Base-by-base conservation (phyloP, 1,284 basidiomycete species). In the Malassezia japonica region DNA sequence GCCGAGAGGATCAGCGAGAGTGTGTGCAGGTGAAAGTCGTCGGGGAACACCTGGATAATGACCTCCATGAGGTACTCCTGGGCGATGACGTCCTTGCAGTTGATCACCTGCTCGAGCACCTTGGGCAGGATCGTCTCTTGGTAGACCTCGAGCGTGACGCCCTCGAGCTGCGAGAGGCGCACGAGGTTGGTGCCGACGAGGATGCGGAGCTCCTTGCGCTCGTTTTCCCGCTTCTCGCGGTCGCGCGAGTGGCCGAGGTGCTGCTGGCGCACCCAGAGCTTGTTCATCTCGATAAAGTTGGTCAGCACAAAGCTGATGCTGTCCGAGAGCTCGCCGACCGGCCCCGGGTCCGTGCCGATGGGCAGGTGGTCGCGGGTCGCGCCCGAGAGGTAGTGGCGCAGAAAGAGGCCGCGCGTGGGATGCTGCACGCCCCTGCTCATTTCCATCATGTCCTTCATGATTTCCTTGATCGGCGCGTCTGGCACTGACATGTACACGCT, bases 201-300 rank as follows among this genome's bases (percentile, higher is more conserved):
- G 46, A 72, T 70, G 39, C 68, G 61, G 16, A 72, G 57, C 50
- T 72, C 70, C 42, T 61, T 62, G 20, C 70, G 50, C 47, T 72
- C 70, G 58, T 61, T 57, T 48, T 72, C 70, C 20, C 70, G 61
- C 57, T 68, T 67, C 57, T 72, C 70, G 35, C 70, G 64, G 18
- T 72, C 70, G 27, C 70, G 50, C 2, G 66, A 70, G 45, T 69
- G 70, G 27, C 70, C 70, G 31, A 71, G 70, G 44, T 72, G 70
- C 54, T 72, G 70, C 25, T 71, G 62, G 25, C 70, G 58, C 25
- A 72, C 70, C 70, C 70, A 72, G 25, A 72, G 64, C 60, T 71
- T 71, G 61, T 72, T 72, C 70, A 72, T 72, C 55, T 72, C 70
- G 54, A 72, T 67, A 43, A 72, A 71, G 46, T 72, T 72, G 50